phyloP scores from a whole-genome alignment of 2,329 filamentous ascomycete genomes.

The Rhynchosporium secalis region DNA sequence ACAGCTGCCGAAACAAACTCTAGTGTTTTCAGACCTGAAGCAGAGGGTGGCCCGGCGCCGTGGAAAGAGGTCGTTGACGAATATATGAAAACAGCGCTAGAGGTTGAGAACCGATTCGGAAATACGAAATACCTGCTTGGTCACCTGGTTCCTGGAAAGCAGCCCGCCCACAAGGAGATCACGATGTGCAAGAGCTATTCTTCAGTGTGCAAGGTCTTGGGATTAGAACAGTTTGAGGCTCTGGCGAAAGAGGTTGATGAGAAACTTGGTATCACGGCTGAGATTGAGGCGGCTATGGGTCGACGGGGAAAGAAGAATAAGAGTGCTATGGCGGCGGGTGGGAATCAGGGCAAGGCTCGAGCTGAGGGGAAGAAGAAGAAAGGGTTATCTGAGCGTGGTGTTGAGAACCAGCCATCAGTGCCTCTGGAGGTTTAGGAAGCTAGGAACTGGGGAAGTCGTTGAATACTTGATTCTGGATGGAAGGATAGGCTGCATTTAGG shows the following conservation, averaged over 20 bases:
- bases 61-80: slow-evolving; percentile 78
- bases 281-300: slow-evolving; percentile 23
- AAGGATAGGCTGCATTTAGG: neutral
- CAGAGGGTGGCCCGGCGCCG: slow-evolving; percentile 66
- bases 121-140: slow-evolving; percentile 92
- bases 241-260: slow-evolving; percentile 65
- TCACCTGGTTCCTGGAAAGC: slow-evolving; percentile 83
- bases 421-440: slow-evolving; percentile 1
- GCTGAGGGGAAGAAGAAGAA: slow-evolving; percentile 28
- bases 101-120: slow-evolving; percentile 80
- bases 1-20: slow-evolving; percentile 89
- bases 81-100: slow-evolving; percentile 72
- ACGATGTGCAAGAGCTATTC: slow-evolving; percentile 69
- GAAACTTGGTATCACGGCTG: slow-evolving; percentile 33
- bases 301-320: slow-evolving; percentile 34
- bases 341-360: slow-evolving; percentile 46
- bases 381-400: slow-evolving; percentile 26
- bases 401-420: slow-evolving; percentile 17
- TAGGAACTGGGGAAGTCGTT: neutral
- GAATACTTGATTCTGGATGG: neutral
- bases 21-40: slow-evolving; percentile 74
- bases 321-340: slow-evolving; percentile 50
- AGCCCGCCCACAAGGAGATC: slow-evolving; percentile 60
- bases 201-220: slow-evolving; percentile 65
- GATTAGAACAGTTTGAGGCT: slow-evolving; percentile 61